phyloP scores from a whole-genome alignment of 176 grass and related monocot genomes.

The Ananas comosus region DNA sequence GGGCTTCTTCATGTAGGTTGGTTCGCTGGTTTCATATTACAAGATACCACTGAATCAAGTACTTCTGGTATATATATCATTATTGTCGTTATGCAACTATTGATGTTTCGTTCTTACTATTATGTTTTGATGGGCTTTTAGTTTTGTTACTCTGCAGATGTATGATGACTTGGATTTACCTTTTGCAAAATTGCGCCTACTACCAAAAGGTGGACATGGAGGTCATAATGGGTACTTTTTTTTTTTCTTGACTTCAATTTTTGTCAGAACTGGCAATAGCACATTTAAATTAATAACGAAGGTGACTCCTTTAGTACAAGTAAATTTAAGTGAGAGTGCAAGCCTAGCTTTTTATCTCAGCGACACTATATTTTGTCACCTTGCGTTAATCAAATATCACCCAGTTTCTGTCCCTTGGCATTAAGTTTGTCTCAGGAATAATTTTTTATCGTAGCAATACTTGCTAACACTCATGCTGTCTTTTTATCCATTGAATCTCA shows the following conservation, averaged over 20 bases:
- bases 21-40: constrained; percentile 74
- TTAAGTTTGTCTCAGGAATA: no score
- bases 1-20: constrained; percentile 45
- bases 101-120: not conserved
- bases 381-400: no score
- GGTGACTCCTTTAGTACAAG: not conserved
- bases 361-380: no score
- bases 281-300: not conserved
- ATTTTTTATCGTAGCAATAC: no score
- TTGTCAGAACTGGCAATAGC: not conserved
- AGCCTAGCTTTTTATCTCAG: no score
- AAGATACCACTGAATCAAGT: constrained; percentile 91
- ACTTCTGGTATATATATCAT: constrained; percentile 51
- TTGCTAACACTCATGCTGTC: no score
- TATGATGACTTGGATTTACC: constrained; percentile 87
- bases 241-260: not conserved
- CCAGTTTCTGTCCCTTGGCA: no score
- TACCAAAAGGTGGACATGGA: constrained; percentile 88
- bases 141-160: constrained; percentile 39
- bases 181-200: constrained; percentile 74
- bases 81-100: not conserved
- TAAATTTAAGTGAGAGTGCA: not conserved
- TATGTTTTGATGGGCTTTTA: constrained; percentile 12
- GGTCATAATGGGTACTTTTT: constrained; percentile 80
- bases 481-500: no score